These are phyloP conservation scores for Saccharomycopsis fibuligera DNA, from an alignment of 805 yeast genomes.

Conservation along the genomic window DNA sequence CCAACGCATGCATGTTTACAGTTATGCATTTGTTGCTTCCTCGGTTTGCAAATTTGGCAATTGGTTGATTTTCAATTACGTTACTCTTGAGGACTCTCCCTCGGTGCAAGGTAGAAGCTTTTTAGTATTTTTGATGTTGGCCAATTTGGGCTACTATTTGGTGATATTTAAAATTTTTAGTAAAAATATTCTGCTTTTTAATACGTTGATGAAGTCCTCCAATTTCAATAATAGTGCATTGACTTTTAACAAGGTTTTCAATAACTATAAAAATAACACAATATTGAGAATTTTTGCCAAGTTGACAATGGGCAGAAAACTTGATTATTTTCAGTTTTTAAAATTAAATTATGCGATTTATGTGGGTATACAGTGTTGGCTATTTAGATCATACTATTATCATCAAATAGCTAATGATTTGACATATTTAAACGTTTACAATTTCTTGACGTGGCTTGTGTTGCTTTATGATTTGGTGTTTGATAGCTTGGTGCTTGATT, in stretches of 20 bases:
- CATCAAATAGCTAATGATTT: constrained; percentile 21
- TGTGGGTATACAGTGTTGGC: constrained; percentile 4
- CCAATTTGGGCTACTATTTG: constrained; percentile 6
- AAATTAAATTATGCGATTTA: constrained; percentile 10
- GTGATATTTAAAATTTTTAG: constrained; percentile 11
- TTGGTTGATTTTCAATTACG: constrained; percentile 10
- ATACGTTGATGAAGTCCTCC: constrained; percentile 11
- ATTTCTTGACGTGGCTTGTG: constrained; percentile 16
- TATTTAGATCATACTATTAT: constrained; percentile 15
- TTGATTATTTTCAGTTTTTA: neutral
- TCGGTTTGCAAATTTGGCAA: constrained; percentile 1
- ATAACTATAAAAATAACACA: too few species aligned
- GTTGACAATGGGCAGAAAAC: too few species aligned
- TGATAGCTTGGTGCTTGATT: constrained; percentile 9
- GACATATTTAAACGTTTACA: constrained; percentile 15
- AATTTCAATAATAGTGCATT: constrained; percentile 13
- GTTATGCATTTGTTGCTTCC: neutral
- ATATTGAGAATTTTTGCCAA: neutral
- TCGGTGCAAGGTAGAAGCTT: constrained; percentile 12
- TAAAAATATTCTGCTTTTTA: constrained; percentile 13
- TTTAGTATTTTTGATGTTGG: constrained; percentile 6
- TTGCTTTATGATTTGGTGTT: constrained; percentile 12
- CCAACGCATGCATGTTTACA: constrained; percentile 3
- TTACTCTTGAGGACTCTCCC: constrained; percentile 18
- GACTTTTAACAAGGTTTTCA: constrained; percentile 10